Conservation (phyloP, 2,329 filamentous ascomycete genomes). For the Sphaerulina vaccinii region DNA sequence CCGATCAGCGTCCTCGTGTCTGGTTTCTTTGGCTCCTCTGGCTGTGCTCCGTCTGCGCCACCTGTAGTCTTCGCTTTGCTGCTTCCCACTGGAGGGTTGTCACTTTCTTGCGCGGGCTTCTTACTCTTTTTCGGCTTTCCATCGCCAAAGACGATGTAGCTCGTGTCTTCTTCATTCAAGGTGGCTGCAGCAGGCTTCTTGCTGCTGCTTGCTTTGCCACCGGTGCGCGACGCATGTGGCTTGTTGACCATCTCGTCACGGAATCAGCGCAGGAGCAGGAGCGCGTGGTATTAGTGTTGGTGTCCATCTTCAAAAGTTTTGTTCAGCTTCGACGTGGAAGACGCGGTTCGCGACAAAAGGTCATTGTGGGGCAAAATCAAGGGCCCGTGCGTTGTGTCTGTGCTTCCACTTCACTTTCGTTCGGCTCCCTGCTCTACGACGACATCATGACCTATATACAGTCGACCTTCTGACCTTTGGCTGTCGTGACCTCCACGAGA, state of each 20-base stretch:
- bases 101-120: conserved; percentile 35
- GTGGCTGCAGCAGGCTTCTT: conserved; percentile 38
- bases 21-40: conserved; percentile 55
- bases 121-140: conserved; percentile 45
- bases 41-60: conserved; percentile 14
- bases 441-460: no score
- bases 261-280: neutral
- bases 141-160: conserved; percentile 51
- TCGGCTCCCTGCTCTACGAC: no score
- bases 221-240: conserved; percentile 46
- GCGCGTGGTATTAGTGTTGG: neutral
- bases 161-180: conserved; percentile 48
- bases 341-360: neutral
- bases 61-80: conserved; percentile 23
- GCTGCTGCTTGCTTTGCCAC: conserved; percentile 38
- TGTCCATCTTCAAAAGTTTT: conserved; percentile 12
- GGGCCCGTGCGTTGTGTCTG: no score
- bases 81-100: conserved; percentile 1
- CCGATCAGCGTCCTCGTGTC: conserved; percentile 77
- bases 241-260: conserved; percentile 47
- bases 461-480: no score
- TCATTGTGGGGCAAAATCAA: neutral
- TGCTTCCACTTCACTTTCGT: no score
- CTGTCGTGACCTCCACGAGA: no score
- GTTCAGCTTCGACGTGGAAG: conserved; percentile 1